phyloP scores from a whole-genome alignment of 371 early-diverging fungal genomes.

The Umbelopsis sp. region DNA sequence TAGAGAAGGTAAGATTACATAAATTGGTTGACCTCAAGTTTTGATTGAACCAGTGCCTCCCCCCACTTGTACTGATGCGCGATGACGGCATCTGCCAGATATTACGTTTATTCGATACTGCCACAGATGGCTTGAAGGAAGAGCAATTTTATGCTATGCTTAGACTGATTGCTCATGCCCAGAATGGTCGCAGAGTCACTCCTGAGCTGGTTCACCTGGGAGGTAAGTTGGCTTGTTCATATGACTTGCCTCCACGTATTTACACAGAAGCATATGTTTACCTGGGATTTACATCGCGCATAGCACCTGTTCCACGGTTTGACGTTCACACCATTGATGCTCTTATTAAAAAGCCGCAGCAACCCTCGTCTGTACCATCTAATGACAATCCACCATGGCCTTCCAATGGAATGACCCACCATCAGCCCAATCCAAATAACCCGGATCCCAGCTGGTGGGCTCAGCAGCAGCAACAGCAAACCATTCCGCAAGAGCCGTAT shows the following conservation, averaged over 20 bases:
- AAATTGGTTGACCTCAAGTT: not conserved
- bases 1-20: conserved; percentile 36
- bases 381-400: conserved; percentile 8
- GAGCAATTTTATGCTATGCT: conserved; percentile 51
- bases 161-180: conserved; percentile 51
- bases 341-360: conserved; percentile 31
- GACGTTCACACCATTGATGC: conserved; percentile 44
- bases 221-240: conserved; percentile 29
- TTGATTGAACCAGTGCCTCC: conserved; percentile 1
- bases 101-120: conserved; percentile 41
- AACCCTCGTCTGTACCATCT: not conserved
- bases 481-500: not conserved
- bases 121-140: conserved; percentile 37
- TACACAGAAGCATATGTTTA: not conserved
- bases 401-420: not conserved
- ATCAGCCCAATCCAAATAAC: not conserved
- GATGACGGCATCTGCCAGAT: conserved; percentile 29
- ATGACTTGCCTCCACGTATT: not conserved
- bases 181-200: conserved; percentile 50
- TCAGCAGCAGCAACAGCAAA: not conserved
- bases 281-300: not conserved
- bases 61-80: not conserved
- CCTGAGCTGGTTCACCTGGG: conserved; percentile 47
- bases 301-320: conserved; percentile 51
- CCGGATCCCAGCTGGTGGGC: conserved; percentile 1